Conservation (phyloP, 163 green algal species). For the Scenedesmus sp. region DNA sequence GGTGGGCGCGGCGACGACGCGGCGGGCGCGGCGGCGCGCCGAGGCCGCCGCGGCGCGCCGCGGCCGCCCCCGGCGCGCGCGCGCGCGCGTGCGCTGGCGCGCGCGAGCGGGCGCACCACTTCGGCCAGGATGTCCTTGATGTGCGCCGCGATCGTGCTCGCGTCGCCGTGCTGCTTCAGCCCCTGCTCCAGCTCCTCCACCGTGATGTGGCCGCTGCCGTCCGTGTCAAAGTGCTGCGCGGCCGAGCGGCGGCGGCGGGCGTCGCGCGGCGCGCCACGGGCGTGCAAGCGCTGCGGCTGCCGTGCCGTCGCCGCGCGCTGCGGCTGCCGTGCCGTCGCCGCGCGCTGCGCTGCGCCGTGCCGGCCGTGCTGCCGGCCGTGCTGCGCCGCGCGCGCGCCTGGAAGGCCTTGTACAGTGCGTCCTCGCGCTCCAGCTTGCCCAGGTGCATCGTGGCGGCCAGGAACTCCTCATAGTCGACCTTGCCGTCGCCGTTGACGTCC, state of each 20-base stretch:
- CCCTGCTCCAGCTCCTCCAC: constrained; percentile 66
- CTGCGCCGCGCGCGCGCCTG: constrained; percentile 37
- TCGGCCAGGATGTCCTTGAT: constrained; percentile 41
- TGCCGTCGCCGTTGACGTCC: constrained; percentile 82
- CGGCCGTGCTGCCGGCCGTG: background rate
- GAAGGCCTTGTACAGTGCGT: constrained; percentile 65
- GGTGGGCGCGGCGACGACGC: no score
- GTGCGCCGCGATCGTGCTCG: constrained; percentile 18
- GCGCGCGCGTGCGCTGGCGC: no score
- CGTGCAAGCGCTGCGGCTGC: no score
- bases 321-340: no score
- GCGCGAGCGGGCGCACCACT: no score
- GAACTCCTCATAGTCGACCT: constrained; percentile 95
- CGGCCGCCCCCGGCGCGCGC: background rate
- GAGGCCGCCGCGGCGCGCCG: background rate
- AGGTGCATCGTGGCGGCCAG: constrained; percentile 89
- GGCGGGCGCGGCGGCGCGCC: no score
- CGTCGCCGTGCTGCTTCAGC: constrained; percentile 45
- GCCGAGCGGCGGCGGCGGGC: no score
- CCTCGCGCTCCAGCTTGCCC: constrained; percentile 80
- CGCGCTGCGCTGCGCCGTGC: no score
- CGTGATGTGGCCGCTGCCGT: constrained; percentile 84
- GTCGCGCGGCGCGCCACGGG: no score
- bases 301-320: no score
- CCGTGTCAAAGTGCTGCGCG: constrained; percentile 77